Base-by-base conservation (phyloP, 106 monocot species). In the Apostasia shenzhenica region DNA sequence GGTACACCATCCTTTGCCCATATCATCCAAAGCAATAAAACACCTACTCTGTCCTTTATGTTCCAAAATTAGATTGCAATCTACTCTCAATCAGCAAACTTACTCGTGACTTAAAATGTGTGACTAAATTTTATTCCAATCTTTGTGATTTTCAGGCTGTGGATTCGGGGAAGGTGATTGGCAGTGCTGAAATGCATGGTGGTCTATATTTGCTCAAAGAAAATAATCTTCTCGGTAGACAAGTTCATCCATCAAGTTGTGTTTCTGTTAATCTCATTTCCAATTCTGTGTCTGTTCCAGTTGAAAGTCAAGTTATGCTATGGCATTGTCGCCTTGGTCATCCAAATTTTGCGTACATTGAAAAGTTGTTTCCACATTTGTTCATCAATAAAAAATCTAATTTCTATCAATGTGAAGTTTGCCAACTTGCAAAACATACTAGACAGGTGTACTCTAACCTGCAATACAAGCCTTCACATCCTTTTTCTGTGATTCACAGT, bases 141-240 rank as follows among this genome's bases (percentile, higher is more conserved):
- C 44, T 45, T 63, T 63, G 63, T 63, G 63, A 11, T 63, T 63
- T 63, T 63, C 10, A 63, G 63, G 2, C 45, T 8, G 63, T 44
- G 44, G 63, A 63, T 45, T 63, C 44, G 44, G 45, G 63, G 45
- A 63, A 63, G 63, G 45, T 63, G 11, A 63, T 63, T 63, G 63
- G 11, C 1, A 3, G 63, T 63, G 63, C 45, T 63, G 63, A 1
- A 3, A 63, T 63, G 44, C 45, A 44, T 63, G 45, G 12, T 44
- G 45, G 63, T 11, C 44, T 45, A 11, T 63, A 63, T 45, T 38
- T 63, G 1, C 63, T 63, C 63, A 63, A 63, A 9, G 8, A 45
- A 63, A 63, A 63, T 9, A 63, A 43, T 63, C 63, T 63, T 43
- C 5, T 38, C 8, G 10, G 12, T 63, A 45, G 45, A 63, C 63